Evolutionary conservation across 2,329 filamentous ascomycete species (phyloP).

Genomic region (Hymenoscyphus scutula): DNA sequence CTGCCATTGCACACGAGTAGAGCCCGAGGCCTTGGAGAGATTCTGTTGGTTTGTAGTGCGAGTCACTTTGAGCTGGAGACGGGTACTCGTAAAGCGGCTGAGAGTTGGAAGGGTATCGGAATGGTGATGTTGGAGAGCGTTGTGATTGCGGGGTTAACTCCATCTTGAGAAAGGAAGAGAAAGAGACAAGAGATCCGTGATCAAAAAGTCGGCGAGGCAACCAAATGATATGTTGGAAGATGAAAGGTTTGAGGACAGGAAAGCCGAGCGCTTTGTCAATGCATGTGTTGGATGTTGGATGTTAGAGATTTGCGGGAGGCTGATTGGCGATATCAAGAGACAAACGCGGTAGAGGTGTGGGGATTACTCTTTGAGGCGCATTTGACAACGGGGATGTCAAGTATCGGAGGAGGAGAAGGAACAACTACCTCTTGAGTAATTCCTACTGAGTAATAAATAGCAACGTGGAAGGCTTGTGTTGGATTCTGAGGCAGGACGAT

Average conservation of each 20-base stretch:
- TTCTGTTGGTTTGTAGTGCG: conserved; percentile 31
- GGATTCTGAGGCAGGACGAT: not conserved
- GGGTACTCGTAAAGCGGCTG: conserved; percentile 37
- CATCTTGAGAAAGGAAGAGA: conserved; percentile 29
- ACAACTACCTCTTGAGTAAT: not conserved
- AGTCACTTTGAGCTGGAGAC: conserved; percentile 36
- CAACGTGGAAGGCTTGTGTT: conserved; percentile 2
- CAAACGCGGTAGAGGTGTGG: conserved; percentile 6
- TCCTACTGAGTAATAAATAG: conserved; percentile 12
- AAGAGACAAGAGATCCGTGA: conserved; percentile 11
- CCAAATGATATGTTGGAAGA: conserved; percentile 9
- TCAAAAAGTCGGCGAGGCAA: conserved; percentile 3
- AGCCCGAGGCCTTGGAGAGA: conserved; percentile 33
- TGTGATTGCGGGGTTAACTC: conserved; percentile 36
- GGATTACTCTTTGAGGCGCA: conserved; percentile 10
- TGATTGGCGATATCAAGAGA: conserved; percentile 16
- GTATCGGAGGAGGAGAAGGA: not conserved
- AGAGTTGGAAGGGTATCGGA: conserved; percentile 30
- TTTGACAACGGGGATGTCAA: conserved; percentile 2
- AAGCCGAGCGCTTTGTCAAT: conserved; percentile 14
- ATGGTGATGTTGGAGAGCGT: conserved; percentile 34
- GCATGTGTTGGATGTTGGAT: conserved; percentile 13
- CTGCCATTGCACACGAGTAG: conserved; percentile 34
- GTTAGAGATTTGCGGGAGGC: not conserved
- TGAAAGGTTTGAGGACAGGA: conserved; percentile 8